Evolutionary conservation across 257 asterid genomes (phyloP), one percentile per base, ranked within the genome.

Genomic region (Verbascum thapsus): DNA sequence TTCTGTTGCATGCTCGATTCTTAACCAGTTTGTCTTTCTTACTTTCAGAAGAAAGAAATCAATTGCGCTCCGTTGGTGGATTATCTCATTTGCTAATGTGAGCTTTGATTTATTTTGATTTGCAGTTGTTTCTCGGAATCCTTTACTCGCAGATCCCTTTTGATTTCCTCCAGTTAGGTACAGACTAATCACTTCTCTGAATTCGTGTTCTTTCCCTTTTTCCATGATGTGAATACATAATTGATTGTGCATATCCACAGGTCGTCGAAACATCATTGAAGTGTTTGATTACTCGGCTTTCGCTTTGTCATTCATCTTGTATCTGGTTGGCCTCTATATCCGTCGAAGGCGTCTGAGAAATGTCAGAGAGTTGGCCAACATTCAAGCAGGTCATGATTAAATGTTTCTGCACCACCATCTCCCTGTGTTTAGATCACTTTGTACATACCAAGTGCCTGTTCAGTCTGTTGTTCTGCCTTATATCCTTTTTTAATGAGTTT

Each of bases 91-190:
- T 73, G 52, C 63, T 64, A 56, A 80, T 53, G 17, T 19, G 10
- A 61, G 30, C 13, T 13, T 66, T 43, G 53, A 12, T 53, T 72
- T 50, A 35, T 26, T 48, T 34, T 61, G 58, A 32, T 63, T 55
- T 77, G 79, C 88, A 89, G 96, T 39, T 89, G 80, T 42, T 77
- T 55, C 73, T 89, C 61, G 96, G 91, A 47, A 18, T 80, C 32
- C 71, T 89, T n/a, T 82, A 76, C 83, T 74, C 87, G 9, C 10
- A 77, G 72, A 49, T 79, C 79, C 96, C 95, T 58, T 71, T 80
- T 20, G 94, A 89, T 75, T 84, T 86, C 71, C 86, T 86, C 52
- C 84, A 55, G 48, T 70, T 80, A 80, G 94, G 7, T 50, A 26
- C 22, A 15, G 58, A 19, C 15, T 6, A 61, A 39, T 23, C 30